Conservation (phyloP, 2,329 filamentous ascomycete genomes). For the Cercospora canescens region DNA sequence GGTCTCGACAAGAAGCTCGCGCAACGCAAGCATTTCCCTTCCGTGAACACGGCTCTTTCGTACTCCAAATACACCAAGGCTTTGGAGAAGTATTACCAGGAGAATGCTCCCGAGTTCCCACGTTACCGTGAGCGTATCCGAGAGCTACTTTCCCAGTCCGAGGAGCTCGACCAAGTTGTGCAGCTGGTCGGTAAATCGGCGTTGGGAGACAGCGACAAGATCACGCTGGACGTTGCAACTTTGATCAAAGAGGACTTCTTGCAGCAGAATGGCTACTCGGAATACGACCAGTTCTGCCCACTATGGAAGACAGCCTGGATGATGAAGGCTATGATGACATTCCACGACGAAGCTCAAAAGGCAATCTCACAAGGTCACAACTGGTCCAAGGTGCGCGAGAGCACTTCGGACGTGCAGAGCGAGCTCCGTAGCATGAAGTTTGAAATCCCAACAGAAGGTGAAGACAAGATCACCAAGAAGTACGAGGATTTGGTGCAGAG, state of each 20-base stretch:
- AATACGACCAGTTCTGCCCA: slow-evolving; percentile 99
- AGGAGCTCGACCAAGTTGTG: slow-evolving; percentile 97
- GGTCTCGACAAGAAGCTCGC: slow-evolving; percentile 99
- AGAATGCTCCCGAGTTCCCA: slow-evolving; percentile 92
- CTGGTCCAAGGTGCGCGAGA: slow-evolving; percentile 91
- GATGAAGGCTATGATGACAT: slow-evolving; percentile 99
- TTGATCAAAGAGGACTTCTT: slow-evolving; percentile 98
- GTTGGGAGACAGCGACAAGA: slow-evolving; percentile 95
- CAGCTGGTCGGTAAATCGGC: slow-evolving; percentile 98
- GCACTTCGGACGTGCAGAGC: slow-evolving; percentile 81
- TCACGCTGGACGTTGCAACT: slow-evolving; percentile 87
- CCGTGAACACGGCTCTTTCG: slow-evolving; percentile 89
- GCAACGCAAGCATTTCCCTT: slow-evolving; percentile 98
- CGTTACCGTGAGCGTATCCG: slow-evolving; percentile 88
- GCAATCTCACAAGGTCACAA: slow-evolving; percentile 84
- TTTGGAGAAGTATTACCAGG: slow-evolving; percentile 91
- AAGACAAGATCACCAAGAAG: slow-evolving; percentile 83
- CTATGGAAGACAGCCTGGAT: slow-evolving; percentile 99
- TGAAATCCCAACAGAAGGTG: slow-evolving; percentile 81
- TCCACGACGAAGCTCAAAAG: slow-evolving; percentile 97
- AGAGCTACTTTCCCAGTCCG: slow-evolving; percentile 89
- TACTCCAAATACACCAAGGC: slow-evolving; percentile 95
- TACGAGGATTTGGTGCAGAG: slow-evolving; percentile 89
- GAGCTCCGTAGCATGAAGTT: slow-evolving; percentile 94
- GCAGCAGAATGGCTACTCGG: slow-evolving; percentile 98